Evolutionary conservation across 1,284 basidiomycete species (phyloP).

Genomic region (Thelephora terrestris): DNA sequence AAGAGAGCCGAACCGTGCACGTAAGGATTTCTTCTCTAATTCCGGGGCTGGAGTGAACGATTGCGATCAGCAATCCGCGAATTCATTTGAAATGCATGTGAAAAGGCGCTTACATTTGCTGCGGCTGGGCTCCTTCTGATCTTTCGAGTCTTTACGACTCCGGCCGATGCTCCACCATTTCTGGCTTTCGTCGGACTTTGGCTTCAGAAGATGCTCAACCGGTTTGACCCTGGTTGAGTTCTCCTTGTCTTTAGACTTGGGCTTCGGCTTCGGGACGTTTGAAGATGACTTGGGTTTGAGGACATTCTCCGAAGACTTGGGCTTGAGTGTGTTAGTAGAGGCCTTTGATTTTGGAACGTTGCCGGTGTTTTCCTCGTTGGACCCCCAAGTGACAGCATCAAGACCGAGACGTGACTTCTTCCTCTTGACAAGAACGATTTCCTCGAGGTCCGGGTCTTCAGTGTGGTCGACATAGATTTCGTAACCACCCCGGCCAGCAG

Average conservation of each 20-base stretch:
- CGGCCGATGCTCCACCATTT: conserved; percentile 75
- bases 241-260: conserved; percentile 20
- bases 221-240: conserved; percentile 14
- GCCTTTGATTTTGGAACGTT: conserved; percentile 23
- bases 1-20: conserved; percentile 53
- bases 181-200: conserved; percentile 50
- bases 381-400: conserved; percentile 53
- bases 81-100: neutral
- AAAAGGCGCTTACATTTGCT: conserved; percentile 30
- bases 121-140: conserved; percentile 22
- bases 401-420: conserved; percentile 58
- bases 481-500: conserved; percentile 39
- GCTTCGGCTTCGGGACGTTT: neutral
- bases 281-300: neutral
- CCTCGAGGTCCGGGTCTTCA: conserved; percentile 53
- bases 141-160: conserved; percentile 51
- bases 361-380: conserved; percentile 49
- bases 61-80: conserved; percentile 13
- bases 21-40: conserved; percentile 25
- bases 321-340: neutral
- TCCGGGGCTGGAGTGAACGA: conserved; percentile 34
- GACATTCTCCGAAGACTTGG: neutral
- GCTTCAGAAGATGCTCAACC: conserved; percentile 25
- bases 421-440: conserved; percentile 69
- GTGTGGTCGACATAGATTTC: conserved; percentile 67